Evolutionary conservation across 805 yeast genomes (phyloP).

Genomic region (Sugiyamaella chiloensis): DNA sequence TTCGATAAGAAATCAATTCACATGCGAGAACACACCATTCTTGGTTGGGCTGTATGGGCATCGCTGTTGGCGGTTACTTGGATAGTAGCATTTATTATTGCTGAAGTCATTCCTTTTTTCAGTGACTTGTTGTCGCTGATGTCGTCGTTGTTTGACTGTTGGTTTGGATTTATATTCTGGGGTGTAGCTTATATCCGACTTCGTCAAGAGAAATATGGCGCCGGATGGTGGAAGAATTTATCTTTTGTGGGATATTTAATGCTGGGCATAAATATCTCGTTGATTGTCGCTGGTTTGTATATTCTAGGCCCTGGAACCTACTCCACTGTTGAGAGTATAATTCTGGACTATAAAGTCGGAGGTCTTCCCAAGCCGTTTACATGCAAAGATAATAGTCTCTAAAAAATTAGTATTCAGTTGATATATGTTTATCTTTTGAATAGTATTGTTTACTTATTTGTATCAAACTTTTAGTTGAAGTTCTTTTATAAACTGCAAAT

Average conservation of each 20-base stretch:
- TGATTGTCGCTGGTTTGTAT: conserved; percentile 50
- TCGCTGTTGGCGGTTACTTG: conserved; percentile 44
- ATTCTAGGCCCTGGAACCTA: conserved; percentile 60
- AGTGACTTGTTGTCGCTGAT: conserved; percentile 54
- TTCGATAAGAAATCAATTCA: conserved; percentile 44
- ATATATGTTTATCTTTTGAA: not conserved
- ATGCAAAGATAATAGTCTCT: conserved; percentile 46
- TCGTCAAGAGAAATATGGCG: conserved; percentile 36
- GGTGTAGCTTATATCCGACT: conserved; percentile 52
- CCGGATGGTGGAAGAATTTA: conserved; percentile 34
- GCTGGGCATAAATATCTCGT: conserved; percentile 35
- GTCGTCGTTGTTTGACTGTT: conserved; percentile 62
- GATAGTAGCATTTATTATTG: conserved; percentile 55
- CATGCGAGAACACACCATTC: conserved; percentile 44
- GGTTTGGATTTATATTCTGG: conserved; percentile 67
- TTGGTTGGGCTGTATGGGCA: conserved; percentile 55
- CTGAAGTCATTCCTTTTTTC: conserved; percentile 64
- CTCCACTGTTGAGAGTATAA: conserved; percentile 53
- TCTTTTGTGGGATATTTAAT: conserved; percentile 37
- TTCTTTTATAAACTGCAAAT: too few species aligned
- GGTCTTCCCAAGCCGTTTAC: conserved; percentile 51
- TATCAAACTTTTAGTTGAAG: too few species aligned
- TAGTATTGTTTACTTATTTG: too few species aligned
- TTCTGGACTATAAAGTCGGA: conserved; percentile 47
- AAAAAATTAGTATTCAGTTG: not conserved